Percentiles rank a stretch among this genome's conserved stretches.
These are phyloP conservation scores for Orbilia oligospora DNA, from an alignment of 2,329 filamentous ascomycete genomes.

Conservation along the genomic window DNA sequence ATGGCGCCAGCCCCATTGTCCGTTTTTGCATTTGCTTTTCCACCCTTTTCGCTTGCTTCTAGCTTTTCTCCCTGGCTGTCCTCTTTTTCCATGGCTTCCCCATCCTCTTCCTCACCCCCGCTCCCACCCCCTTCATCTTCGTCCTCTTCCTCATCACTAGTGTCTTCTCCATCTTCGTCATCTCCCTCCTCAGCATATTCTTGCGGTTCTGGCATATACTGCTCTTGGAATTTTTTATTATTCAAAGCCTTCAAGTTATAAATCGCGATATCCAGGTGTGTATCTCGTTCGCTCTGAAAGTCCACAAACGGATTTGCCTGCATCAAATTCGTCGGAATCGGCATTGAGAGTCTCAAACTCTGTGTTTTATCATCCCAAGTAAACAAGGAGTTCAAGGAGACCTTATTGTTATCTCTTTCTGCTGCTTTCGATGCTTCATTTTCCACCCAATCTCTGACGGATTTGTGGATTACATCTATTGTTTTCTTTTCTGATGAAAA, in stretches of 20 bases:
- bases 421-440: conserved; percentile 47
- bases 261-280: conserved; percentile 47
- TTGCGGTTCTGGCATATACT: conserved; percentile 36
- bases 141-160: no score
- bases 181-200: background rate
- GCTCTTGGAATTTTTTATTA: conserved; percentile 43
- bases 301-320: conserved; percentile 46
- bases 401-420: conserved; percentile 43
- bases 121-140: conserved; percentile 3
- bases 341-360: conserved; percentile 46
- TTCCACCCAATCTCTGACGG: conserved; percentile 58
- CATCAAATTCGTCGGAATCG: conserved; percentile 41
- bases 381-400: conserved; percentile 44
- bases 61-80: background rate
- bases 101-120: background rate
- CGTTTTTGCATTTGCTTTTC: background rate
- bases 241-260: conserved; percentile 46
- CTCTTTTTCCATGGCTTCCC: background rate
- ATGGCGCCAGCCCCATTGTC: background rate
- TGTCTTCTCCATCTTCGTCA: background rate
- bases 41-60: background rate
- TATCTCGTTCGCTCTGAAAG: conserved; percentile 55
- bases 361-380: conserved; percentile 55
- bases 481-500: conserved; percentile 50
- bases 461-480: conserved; percentile 60